These are phyloP conservation scores for Exserohilum turcica DNA, from an alignment of 2,329 filamentous ascomycete genomes.

Conservation along the genomic window DNA sequence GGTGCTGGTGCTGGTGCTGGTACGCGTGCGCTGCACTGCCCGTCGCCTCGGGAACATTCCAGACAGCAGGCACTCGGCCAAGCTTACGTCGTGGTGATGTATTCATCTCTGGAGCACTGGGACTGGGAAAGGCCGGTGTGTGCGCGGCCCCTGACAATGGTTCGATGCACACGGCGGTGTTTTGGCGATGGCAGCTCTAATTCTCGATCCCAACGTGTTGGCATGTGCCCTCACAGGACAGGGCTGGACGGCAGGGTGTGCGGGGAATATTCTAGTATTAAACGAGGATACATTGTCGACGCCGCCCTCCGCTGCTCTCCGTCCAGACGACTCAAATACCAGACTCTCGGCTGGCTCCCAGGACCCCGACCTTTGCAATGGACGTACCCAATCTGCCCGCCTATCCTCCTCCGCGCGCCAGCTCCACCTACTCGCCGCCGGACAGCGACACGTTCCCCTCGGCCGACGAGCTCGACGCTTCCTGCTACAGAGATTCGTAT, in stretches of 20 bases:
- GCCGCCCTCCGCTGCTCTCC: neutral
- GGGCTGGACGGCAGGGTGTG: constrained; percentile 2
- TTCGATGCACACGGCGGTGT: constrained; percentile 6
- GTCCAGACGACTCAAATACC: neutral
- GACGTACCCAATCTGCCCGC: constrained; percentile 6
- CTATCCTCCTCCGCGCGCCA: constrained; percentile 1
- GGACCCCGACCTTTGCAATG: constrained; percentile 1
- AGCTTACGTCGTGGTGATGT: constrained; percentile 12
- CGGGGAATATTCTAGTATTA: constrained; percentile 8
- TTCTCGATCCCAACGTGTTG: constrained; percentile 10
- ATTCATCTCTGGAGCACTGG: neutral
- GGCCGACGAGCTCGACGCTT: constrained; percentile 7
- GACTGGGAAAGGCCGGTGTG: constrained; percentile 10
- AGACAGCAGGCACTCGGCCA: neutral
- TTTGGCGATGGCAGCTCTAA: constrained; percentile 4
- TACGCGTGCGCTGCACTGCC: neutral
- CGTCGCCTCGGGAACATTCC: constrained; percentile 6
- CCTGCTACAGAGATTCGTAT: constrained; percentile 8
- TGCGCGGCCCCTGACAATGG: constrained; percentile 3
- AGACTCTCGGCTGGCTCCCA: neutral
- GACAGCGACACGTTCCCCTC: constrained; percentile 12
- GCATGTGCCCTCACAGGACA: constrained; percentile 7
- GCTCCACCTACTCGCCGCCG: constrained; percentile 9
- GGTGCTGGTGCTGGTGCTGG: too few relatives aligned
- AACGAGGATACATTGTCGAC: constrained; percentile 6